A percentile compares a stretch with the other conserved stretches of the same genome.
phyloP scores from a whole-genome alignment of 306 rosid genomes.

The Sicyos edulis region DNA sequence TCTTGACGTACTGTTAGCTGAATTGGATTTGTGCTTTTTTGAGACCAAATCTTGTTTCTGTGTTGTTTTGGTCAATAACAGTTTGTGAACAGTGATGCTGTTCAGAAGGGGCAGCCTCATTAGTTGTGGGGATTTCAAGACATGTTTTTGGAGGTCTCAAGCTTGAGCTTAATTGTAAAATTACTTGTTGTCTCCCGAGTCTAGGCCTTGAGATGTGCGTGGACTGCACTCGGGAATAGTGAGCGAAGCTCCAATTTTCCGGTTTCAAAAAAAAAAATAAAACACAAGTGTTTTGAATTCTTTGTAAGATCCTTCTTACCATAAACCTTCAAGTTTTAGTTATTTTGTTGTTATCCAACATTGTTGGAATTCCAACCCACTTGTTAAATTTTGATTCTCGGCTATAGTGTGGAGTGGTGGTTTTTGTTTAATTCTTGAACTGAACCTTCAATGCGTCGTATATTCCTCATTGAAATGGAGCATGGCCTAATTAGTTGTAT shows the following conservation, averaged over 20 bases:
- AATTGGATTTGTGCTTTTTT: not conserved
- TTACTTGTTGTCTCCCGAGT: too few relatives aligned
- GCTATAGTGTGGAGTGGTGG: slow-evolving; percentile 5
- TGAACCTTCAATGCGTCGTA: not conserved
- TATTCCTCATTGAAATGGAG: not conserved
- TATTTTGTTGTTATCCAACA: too few relatives aligned
- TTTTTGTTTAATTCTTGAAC: not conserved
- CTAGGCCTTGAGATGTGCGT: too few relatives aligned
- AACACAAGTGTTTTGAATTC: not conserved
- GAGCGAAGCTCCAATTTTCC: too few relatives aligned
- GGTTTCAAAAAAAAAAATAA: too few relatives aligned
- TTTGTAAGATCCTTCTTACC: not conserved
- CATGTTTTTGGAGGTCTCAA: too few relatives aligned
- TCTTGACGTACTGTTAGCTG: too few relatives aligned
- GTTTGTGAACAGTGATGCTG: not conserved
- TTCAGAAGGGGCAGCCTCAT: not conserved
- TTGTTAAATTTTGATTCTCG: not conserved
- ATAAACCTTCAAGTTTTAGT: not conserved
- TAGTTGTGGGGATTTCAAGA: too few relatives aligned
- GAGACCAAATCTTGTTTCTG: not conserved
- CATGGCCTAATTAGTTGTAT: not conserved
- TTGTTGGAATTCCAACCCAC: too few relatives aligned
- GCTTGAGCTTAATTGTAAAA: too few relatives aligned
- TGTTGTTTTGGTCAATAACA: not conserved
- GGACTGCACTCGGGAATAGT: too few relatives aligned